Base-by-base conservation (phyloP, 202 grass and related monocot genomes). In the Setaria italica region DNA sequence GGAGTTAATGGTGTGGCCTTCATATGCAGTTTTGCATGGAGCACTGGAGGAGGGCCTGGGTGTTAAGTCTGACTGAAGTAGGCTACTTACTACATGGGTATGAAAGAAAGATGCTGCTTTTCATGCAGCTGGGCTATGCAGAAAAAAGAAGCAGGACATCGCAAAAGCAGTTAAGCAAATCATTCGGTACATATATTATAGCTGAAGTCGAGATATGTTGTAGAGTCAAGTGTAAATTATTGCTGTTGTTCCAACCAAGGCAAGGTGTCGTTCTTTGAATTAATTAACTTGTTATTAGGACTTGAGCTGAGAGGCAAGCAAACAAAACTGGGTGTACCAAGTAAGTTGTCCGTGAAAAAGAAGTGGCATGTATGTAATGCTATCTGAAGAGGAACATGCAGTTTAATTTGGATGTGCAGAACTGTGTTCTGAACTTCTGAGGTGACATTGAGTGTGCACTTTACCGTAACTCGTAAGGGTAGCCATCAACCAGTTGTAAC, bases 11-110 rank as follows among this genome's bases (percentile, higher is more conserved):
- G 42, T 20, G 34, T 78, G 73, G 10, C 14, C 64, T 16, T 78
- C 21, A 30, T 71, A 60, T 70, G 45, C 54, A 51, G 35, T 72
- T 82, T 82, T 72, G 80, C 80, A 48, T 62, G 68, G 17, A 82
- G 79, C 42, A 43, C 20, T 57, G 30, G 83, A 78, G 62, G 73
- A 45, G 59, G 14, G 14, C 16, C 12, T 21, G 41, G 47, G 55
- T 15, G 67, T 34, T 30, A 73, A 50, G 83, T 37, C 25, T 21
- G 53, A 49, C 63, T 39, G 46, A 47, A 58, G 17, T 46, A n/a
- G 41, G 67, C 49, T 41, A 41, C 25, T 25, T 25, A 25, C 25
- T 7, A 42, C 30, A 41, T 11, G 60, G 7, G 47, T 42, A 45
- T 30, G 21, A 56, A 81, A 68, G 42, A 9, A 16, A 51, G 50